These are phyloP conservation scores for Chaetomiaceae sp. DNA, from an alignment of 2,329 filamentous ascomycete genomes.

Conservation along the genomic window DNA sequence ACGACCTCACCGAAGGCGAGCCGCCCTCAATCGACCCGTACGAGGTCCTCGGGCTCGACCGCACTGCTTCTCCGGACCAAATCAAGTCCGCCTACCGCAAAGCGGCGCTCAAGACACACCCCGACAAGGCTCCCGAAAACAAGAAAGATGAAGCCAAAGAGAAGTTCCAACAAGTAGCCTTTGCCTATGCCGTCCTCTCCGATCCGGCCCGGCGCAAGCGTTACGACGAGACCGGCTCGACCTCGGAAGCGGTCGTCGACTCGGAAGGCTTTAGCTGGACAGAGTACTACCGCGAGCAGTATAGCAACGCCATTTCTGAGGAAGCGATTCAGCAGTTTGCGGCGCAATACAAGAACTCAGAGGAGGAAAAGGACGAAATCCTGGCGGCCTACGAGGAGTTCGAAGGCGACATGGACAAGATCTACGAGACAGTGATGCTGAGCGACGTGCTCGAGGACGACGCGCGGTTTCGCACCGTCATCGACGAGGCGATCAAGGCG, in stretches of 20 bases:
- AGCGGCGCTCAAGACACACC: constrained; percentile 79
- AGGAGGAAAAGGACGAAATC: constrained; percentile 76
- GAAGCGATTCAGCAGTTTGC: constrained; percentile 72
- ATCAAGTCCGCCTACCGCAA: constrained; percentile 91
- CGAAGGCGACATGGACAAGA: constrained; percentile 66
- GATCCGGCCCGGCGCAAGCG: constrained; percentile 72
- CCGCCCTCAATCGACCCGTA: constrained; percentile 71
- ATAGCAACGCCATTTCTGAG: constrained; percentile 65
- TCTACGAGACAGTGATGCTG: constrained; percentile 83
- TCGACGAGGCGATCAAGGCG: constrained; percentile 70
- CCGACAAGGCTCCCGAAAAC: constrained; percentile 69
- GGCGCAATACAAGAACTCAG: constrained; percentile 72
- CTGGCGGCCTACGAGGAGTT: constrained; percentile 66
- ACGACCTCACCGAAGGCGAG: constrained; percentile 47
- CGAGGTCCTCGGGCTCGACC: constrained; percentile 65
- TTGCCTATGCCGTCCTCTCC: constrained; percentile 89
- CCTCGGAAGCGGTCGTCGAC: constrained; percentile 72
- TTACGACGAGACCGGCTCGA: constrained; percentile 88
- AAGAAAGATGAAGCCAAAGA: constrained; percentile 67
- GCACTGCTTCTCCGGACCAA: constrained; percentile 66
- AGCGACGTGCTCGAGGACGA: constrained; percentile 81
- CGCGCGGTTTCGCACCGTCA: constrained; percentile 71
- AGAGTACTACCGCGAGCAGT: constrained; percentile 83
- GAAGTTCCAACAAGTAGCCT: constrained; percentile 84
- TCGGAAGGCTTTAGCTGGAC: constrained; percentile 82